Evolutionary conservation across 2,329 filamentous ascomycete species (phyloP).

Genomic region (Penicillium sp.): DNA sequence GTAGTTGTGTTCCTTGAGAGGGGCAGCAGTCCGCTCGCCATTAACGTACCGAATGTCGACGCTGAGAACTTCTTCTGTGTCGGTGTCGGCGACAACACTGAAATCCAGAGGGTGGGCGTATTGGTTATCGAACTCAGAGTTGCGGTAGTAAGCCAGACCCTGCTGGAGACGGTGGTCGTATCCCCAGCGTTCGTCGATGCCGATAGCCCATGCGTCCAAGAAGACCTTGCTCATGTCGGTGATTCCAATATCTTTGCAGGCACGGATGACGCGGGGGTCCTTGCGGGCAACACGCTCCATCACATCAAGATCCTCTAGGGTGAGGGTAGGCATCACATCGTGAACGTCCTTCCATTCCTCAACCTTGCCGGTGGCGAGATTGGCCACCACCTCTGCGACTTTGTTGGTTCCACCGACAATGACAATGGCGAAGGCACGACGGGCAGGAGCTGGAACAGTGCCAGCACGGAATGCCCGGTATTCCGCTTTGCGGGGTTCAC

Average conservation of each 20-base stretch:
- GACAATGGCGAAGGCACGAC: conserved; percentile 50
- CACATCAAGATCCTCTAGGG: conserved; percentile 37
- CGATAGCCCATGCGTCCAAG: conserved; percentile 40
- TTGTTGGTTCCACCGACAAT: conserved; percentile 39
- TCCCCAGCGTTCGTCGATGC: conserved; percentile 39
- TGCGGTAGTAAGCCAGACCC: conserved; percentile 36
- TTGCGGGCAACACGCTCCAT: conserved; percentile 36
- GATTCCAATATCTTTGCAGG: conserved; percentile 38
- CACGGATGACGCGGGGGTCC: conserved; percentile 34
- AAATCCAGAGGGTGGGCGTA: conserved; percentile 35
- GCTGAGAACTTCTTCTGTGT: conserved; percentile 30
- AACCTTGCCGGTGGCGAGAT: conserved; percentile 27
- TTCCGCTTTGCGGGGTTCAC: conserved; percentile 43
- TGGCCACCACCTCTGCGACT: conserved; percentile 32
- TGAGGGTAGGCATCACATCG: conserved; percentile 50
- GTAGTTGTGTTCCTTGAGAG: conserved; percentile 29
- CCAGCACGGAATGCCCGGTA: conserved; percentile 37
- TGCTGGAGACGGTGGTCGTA: conserved; percentile 36
- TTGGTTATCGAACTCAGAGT: conserved; percentile 32
- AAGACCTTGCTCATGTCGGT: conserved; percentile 38
- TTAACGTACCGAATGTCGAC: conserved; percentile 30
- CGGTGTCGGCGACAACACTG: conserved; percentile 29
- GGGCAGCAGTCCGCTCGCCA: conserved; percentile 25
- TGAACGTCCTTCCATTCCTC: conserved; percentile 38
- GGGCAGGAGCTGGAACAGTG: conserved; percentile 32